Evolutionary conservation across 805 yeast genomes (phyloP).

Genomic region (Yamadazyma tumulicola): DNA sequence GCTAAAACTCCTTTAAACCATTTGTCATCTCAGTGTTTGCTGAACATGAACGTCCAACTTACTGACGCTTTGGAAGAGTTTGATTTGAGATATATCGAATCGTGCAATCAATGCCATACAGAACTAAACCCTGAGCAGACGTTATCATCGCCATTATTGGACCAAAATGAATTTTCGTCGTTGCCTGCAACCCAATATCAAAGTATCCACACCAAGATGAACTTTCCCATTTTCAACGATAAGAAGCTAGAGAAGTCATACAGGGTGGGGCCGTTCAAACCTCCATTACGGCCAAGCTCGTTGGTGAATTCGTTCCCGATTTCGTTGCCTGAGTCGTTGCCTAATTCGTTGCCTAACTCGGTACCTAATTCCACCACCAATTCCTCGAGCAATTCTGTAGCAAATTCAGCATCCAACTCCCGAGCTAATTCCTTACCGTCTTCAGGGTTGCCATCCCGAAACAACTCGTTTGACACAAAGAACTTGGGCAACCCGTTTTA

Average conservation of each 20-base stretch:
- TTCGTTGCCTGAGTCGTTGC: not conserved
- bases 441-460: no score
- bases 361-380: not conserved
- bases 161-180: constrained; percentile 6
- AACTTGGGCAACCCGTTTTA: constrained; percentile 17
- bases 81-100: constrained; percentile 19
- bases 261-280: constrained; percentile 12
- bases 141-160: constrained; percentile 23
- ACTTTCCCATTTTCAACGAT: constrained; percentile 11
- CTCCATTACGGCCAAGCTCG: constrained; percentile 24
- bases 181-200: constrained; percentile 1
- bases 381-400: not conserved
- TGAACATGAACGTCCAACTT: constrained; percentile 16
- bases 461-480: no score
- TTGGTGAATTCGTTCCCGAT: not conserved
- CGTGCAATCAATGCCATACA: constrained; percentile 16
- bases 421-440: not conserved
- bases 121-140: constrained; percentile 6
- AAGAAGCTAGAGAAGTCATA: constrained; percentile 3
- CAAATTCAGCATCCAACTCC: no score
- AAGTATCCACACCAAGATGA: not conserved
- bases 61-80: constrained; percentile 25
- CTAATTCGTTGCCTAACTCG: constrained; percentile 1
- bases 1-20: no score
- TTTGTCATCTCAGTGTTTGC: no score